phyloP scores from a whole-genome alignment of 2,329 filamentous ascomycete genomes.

The Cladophialophora psammophila region DNA sequence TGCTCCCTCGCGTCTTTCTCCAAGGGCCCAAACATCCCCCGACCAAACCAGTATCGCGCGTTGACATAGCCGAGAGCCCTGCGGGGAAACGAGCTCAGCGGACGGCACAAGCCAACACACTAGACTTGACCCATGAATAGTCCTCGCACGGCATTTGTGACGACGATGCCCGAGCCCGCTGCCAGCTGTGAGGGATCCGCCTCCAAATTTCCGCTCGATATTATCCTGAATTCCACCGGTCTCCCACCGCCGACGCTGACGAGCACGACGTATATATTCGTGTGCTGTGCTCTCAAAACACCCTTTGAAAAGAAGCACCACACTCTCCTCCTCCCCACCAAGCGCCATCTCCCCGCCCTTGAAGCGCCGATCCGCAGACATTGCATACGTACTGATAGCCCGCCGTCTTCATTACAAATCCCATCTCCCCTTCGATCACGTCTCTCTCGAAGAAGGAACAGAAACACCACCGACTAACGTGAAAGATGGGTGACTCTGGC shows the following conservation, averaged over 20 bases:
- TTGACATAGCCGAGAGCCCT: neutral
- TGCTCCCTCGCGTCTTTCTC: neutral
- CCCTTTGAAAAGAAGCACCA: neutral
- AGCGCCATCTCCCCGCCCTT: neutral
- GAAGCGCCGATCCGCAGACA: neutral
- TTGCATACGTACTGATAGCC: neutral
- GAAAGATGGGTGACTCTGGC: constrained; percentile 34
- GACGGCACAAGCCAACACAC: neutral
- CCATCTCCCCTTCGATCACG: neutral
- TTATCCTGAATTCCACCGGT: constrained; percentile 1
- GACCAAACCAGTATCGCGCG: neutral
- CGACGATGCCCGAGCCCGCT: neutral
- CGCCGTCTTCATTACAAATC: neutral
- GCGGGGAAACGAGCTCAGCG: neutral
- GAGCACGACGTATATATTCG: constrained; percentile 1
- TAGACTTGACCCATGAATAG: neutral
- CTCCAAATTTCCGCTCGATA: neutral
- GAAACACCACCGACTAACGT: neutral
- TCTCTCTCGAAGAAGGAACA: too few relatives aligned
- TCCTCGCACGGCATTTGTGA: neutral
- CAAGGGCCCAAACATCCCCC: neutral
- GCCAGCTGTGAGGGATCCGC: neutral
- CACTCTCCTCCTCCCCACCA: neutral
- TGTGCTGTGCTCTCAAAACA: neutral
- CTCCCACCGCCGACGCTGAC: neutral